Percentiles rank a stretch among this genome's conserved stretches.
phyloP scores from a whole-genome alignment of 2,329 filamentous ascomycete species.

The Fusarium citri region DNA sequence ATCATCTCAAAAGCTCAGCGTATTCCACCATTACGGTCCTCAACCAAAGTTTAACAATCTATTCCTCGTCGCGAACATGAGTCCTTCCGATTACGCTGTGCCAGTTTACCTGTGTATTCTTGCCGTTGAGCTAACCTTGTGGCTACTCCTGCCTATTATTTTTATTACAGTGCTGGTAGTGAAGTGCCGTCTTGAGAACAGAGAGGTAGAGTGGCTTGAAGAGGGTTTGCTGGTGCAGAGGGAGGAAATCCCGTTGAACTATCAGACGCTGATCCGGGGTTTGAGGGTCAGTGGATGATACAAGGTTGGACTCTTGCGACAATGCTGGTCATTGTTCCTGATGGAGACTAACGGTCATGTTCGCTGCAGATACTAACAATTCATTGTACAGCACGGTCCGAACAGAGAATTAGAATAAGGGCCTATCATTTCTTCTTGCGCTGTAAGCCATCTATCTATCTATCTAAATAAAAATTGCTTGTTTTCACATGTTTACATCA shows the following conservation, averaged over 20 bases:
- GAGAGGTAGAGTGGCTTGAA: conserved; percentile 31
- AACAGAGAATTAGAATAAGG: background rate
- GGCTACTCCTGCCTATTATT: conserved; percentile 31
- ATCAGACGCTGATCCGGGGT: conserved; percentile 1
- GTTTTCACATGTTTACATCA: conserved; percentile 34
- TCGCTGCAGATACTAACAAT: background rate
- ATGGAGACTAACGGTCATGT: background rate
- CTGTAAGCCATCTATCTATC: conserved; percentile 13
- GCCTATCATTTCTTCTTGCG: conserved; percentile 1
- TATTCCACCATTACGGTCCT: background rate
- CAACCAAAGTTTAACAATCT: background rate
- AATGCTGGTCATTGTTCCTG: background rate
- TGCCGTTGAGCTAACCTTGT: conserved; percentile 25
- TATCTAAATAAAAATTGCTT: conserved; percentile 1
- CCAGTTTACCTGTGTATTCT: conserved; percentile 37
- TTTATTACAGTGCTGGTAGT: conserved; percentile 24
- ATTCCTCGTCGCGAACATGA: conserved; percentile 26
- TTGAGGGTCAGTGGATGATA: background rate
- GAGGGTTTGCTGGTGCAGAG: conserved; percentile 15
- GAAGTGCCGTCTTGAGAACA: conserved; percentile 17
- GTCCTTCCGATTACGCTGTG: conserved; percentile 33
- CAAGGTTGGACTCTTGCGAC: background rate
- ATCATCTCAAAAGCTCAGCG: conserved; percentile 9
- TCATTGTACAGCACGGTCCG: background rate
- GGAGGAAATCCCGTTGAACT: conserved; percentile 25